Conservation (phyloP, 2,329 filamentous ascomycete species). For the Penicillium crustosum region DNA sequence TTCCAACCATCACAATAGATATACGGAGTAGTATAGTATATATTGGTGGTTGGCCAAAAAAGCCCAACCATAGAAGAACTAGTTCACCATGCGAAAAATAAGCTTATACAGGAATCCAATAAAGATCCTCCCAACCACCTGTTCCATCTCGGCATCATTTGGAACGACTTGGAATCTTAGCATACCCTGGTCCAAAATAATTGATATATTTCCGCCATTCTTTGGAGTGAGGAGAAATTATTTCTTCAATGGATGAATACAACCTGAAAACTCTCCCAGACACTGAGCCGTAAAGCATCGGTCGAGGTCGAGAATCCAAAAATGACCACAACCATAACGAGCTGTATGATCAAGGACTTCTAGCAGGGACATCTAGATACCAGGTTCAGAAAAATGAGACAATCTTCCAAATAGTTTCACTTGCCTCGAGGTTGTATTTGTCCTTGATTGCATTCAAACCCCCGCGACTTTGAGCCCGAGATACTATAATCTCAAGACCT, state of each 20-base stretch:
- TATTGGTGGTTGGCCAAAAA: neutral
- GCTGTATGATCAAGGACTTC: slow-evolving; percentile 5
- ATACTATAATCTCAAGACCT: neutral
- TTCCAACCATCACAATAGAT: neutral
- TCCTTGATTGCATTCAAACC: neutral
- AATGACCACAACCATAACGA: slow-evolving; percentile 3
- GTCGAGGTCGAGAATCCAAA: slow-evolving; percentile 5
- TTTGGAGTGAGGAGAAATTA: neutral
- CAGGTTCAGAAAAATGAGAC: neutral
- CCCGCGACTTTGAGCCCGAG: too few relatives aligned
- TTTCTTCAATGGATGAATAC: slow-evolving; percentile 2
- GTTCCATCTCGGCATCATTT: slow-evolving; percentile 3
- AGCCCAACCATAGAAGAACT: neutral
- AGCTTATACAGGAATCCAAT: neutral
- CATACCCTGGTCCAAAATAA: slow-evolving; percentile 1
- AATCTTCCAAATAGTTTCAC: neutral
- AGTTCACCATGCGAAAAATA: too few relatives aligned
- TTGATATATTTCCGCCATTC: slow-evolving; percentile 3
- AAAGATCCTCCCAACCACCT: neutral
- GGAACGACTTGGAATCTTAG: neutral
- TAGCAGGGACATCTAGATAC: neutral
- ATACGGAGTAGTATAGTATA: too few relatives aligned
- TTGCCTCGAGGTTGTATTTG: neutral
- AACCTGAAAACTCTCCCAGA: neutral
- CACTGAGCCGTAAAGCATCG: neutral